These are phyloP conservation scores for Leccinum variicolor DNA, from an alignment of 768 basidiomycete species.

Conservation along the genomic window DNA sequence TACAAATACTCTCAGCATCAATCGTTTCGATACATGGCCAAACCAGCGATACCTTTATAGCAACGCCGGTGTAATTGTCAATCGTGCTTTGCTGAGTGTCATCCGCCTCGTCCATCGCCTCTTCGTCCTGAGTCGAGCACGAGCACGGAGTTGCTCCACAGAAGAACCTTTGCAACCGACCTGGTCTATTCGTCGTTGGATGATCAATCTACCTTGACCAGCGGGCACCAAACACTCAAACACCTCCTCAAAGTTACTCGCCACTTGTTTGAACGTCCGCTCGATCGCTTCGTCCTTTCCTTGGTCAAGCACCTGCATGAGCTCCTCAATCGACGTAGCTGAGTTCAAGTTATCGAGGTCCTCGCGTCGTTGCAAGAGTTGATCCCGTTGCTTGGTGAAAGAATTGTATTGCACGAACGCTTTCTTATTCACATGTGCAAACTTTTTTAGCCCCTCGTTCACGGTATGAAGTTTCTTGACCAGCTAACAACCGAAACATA, in stretches of 20 bases:
- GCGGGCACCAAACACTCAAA: slow-evolving; percentile 96
- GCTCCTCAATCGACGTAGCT: slow-evolving; percentile 83
- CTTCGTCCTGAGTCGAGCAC: slow-evolving; percentile 51
- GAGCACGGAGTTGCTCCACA: neutral
- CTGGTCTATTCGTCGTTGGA: slow-evolving; percentile 88
- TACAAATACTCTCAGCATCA: slow-evolving; percentile 25
- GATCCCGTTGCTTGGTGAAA: slow-evolving; percentile 96
- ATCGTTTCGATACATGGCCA: neutral
- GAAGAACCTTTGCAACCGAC: slow-evolving; percentile 29
- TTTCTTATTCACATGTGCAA: slow-evolving; percentile 98
- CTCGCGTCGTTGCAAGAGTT: slow-evolving; percentile 78
- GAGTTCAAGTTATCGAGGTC: slow-evolving; percentile 94
- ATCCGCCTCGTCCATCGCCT: slow-evolving; percentile 64
- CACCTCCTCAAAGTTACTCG: slow-evolving; percentile 94
- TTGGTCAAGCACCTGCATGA: slow-evolving; percentile 92
- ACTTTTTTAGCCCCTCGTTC: slow-evolving; percentile 93
- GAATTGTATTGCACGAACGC: slow-evolving; percentile 98
- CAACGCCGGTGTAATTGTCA: slow-evolving; percentile 95
- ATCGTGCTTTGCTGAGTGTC: slow-evolving; percentile 72
- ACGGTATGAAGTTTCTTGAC: slow-evolving; percentile 90
- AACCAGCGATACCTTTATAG: slow-evolving; percentile 91
- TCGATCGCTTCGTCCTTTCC: slow-evolving; percentile 99
- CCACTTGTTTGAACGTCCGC: slow-evolving; percentile 96
- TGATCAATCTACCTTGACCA: slow-evolving; percentile 87
- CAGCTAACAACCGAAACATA: slow-evolving; percentile 47